phyloP scores from a whole-genome alignment of 257 asterid species.

The Penstemon davidsonii region DNA sequence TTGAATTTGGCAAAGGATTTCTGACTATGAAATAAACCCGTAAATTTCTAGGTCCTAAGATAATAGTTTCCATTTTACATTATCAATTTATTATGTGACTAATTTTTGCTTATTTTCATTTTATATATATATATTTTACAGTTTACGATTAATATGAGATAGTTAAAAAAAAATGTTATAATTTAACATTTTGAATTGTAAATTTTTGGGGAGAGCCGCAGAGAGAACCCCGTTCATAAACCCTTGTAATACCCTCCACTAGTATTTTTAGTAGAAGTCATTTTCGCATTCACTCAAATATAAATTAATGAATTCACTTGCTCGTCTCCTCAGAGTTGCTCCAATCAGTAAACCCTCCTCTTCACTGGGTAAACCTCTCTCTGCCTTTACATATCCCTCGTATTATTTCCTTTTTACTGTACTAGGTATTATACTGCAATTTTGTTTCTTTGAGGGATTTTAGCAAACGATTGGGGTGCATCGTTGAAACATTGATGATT shows the following conservation, averaged over 20 bases:
- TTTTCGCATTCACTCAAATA: neutral
- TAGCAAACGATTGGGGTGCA: conserved; percentile 26
- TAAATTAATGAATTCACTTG: conserved; percentile 47
- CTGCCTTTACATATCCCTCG: neutral
- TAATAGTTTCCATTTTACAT: too few relatives aligned
- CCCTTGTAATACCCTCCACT: conserved; percentile 16
- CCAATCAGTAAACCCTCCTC: conserved; percentile 30
- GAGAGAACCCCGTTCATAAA: conserved; percentile 12
- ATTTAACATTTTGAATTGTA: too few relatives aligned
- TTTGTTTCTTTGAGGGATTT: conserved; percentile 23
- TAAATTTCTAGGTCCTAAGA: too few relatives aligned
- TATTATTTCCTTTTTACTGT: neutral
- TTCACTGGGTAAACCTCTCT: conserved; percentile 34
- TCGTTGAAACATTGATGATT: neutral
- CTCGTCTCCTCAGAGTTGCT: conserved; percentile 40
- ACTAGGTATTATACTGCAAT: neutral
- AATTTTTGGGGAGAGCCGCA: too few relatives aligned
- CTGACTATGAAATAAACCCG: too few relatives aligned
- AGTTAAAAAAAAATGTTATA: neutral
- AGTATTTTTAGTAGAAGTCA: neutral
- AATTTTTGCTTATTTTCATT: too few relatives aligned
- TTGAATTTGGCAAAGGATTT: too few relatives aligned
- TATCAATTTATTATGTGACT: too few relatives aligned
- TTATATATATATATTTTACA: neutral
- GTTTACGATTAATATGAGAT: neutral